These are phyloP conservation scores for Rhizopogon vinicolor DNA, from an alignment of 768 basidiomycete genomes.

Conservation along the genomic window DNA sequence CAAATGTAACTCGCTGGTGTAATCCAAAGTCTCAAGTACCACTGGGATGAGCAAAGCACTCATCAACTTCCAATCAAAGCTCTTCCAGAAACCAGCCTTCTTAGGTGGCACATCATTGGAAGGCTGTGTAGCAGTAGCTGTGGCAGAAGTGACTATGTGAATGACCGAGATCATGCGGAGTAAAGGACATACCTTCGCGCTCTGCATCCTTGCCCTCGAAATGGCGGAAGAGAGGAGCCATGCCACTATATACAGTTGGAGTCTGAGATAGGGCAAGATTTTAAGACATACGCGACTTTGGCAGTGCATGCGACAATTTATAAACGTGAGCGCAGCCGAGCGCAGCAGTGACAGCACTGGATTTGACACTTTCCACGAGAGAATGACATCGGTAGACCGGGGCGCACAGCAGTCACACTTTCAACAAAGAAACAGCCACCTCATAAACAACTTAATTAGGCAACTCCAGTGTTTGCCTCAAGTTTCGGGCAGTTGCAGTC, in stretches of 20 bases:
- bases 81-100: constrained; percentile 20
- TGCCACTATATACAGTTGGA: background rate
- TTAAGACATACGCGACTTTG: too few relatives aligned
- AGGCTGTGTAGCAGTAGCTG: background rate
- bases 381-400: too few relatives aligned
- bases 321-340: too few relatives aligned
- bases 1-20: constrained; percentile 14
- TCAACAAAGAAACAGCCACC: too few relatives aligned
- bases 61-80: constrained; percentile 25
- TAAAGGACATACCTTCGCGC: background rate
- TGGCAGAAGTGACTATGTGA: background rate
- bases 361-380: too few relatives aligned
- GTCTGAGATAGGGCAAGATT: background rate
- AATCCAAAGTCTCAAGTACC: constrained; percentile 32
- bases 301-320: too few relatives aligned
- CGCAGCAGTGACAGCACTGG: too few relatives aligned
- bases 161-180: too few relatives aligned
- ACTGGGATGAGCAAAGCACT: constrained; percentile 37
- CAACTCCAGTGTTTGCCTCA: too few relatives aligned
- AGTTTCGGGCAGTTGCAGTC: too few relatives aligned
- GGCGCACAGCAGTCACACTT: too few relatives aligned
- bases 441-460: too few relatives aligned
- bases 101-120: background rate
- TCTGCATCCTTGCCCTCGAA: background rate
- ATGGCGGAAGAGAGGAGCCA: background rate